Conservation (phyloP, 2,329 filamentous ascomycete genomes). For the Fusarium pininemorale region DNA sequence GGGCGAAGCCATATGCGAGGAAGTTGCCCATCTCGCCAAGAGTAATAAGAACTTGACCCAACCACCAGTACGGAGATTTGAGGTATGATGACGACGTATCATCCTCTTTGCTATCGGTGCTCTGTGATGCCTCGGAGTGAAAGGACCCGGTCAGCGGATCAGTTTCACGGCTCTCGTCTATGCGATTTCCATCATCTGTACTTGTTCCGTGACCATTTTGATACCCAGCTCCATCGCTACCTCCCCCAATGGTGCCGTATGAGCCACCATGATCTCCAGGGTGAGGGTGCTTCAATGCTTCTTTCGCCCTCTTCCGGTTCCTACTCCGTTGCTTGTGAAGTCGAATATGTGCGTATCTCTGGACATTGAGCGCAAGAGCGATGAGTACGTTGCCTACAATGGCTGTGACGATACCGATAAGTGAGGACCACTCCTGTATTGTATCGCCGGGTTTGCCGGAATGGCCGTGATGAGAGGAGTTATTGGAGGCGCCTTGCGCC, state of each 20-base stretch:
- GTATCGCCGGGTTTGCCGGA: constrained; percentile 55
- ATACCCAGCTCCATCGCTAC: constrained; percentile 34
- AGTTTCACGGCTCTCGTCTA: constrained; percentile 53
- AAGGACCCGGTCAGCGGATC: constrained; percentile 63
- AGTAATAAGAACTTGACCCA: constrained; percentile 90
- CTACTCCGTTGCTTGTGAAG: constrained; percentile 76
- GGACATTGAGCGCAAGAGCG: constrained; percentile 93
- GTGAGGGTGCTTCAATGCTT: constrained; percentile 59
- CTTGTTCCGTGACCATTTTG: constrained; percentile 24
- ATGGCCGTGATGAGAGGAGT: constrained; percentile 26
- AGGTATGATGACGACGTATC: constrained; percentile 76
- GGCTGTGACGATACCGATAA: constrained; percentile 94
- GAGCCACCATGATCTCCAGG: constrained; percentile 41
- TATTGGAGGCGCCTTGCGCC: constrained; percentile 20
- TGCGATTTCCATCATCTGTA: constrained; percentile 45
- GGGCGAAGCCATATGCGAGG: constrained; percentile 95
- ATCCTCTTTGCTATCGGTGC: constrained; percentile 40
- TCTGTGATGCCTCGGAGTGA: constrained; percentile 49
- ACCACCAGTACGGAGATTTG: constrained; percentile 95
- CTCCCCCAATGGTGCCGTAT: constrained; percentile 48
- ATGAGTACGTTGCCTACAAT: constrained; percentile 94
- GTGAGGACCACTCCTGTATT: constrained; percentile 81
- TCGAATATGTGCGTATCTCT: constrained; percentile 92
- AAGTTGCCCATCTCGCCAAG: constrained; percentile 96
- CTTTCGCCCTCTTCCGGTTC: constrained; percentile 63